These are phyloP conservation scores for Bipolaris zeicola DNA, from an alignment of 2,329 filamentous ascomycete species.

Conservation along the genomic window DNA sequence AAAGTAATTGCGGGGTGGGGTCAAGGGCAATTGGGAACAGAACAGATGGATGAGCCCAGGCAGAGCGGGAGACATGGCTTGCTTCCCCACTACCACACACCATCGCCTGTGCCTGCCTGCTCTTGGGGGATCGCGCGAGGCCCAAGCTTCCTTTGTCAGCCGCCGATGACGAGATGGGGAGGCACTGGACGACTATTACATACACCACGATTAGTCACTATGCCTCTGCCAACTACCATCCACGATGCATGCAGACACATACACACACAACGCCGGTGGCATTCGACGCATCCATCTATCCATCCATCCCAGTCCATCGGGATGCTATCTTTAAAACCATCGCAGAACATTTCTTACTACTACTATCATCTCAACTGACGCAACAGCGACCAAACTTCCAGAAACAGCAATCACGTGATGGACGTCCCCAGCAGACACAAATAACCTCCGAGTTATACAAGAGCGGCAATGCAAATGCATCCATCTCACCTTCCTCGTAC, in stretches of 20 bases:
- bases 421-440: too few relatives aligned
- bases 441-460: too few relatives aligned
- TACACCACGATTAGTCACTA: background rate
- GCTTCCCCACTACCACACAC: slow-evolving; percentile 11
- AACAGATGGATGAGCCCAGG: slow-evolving; percentile 7
- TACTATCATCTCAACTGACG: too few relatives aligned
- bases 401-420: too few relatives aligned
- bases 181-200: background rate
- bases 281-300: too few relatives aligned
- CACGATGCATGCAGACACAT: background rate
- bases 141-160: slow-evolving; percentile 16
- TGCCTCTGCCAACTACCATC: background rate
- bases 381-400: too few relatives aligned
- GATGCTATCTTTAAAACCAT: too few relatives aligned
- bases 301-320: too few relatives aligned
- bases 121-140: slow-evolving; percentile 4
- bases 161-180: background rate
- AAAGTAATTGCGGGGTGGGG: slow-evolving; percentile 19
- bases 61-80: slow-evolving; percentile 18
- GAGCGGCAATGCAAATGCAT: too few relatives aligned
- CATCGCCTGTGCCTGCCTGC: background rate
- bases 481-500: background rate
- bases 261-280: too few relatives aligned
- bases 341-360: too few relatives aligned
- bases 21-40: slow-evolving; percentile 10